phyloP scores from a whole-genome alignment of 1,284 basidiomycete genomes.

The Heliocybe sulcata region DNA sequence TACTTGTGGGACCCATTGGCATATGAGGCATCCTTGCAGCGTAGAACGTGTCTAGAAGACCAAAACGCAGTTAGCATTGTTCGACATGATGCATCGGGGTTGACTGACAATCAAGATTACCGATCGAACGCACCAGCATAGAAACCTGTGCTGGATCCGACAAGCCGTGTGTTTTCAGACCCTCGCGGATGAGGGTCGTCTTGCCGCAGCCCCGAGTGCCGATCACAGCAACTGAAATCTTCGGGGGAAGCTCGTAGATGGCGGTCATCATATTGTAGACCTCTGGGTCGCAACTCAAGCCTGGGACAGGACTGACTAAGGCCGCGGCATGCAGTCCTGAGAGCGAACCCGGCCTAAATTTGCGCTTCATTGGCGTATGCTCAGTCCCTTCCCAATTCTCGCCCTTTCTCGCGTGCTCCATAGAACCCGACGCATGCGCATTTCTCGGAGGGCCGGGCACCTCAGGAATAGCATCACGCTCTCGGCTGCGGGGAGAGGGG shows the following conservation, averaged over 20 bases:
- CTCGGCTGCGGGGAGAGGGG: neutral
- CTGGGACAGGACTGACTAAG: neutral
- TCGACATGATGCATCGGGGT: neutral
- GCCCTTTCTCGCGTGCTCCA: neutral
- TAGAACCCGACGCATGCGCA: neutral
- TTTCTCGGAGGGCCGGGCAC: neutral
- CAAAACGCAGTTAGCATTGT: neutral
- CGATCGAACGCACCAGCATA: neutral
- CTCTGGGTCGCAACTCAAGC: neutral
- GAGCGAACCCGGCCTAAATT: neutral
- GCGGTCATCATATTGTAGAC: neutral
- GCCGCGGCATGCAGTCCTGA: neutral
- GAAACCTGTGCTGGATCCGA: neutral
- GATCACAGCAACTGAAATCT: neutral
- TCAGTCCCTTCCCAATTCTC: neutral
- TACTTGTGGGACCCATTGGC: neutral
- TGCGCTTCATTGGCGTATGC: neutral
- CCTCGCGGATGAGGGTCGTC: neutral
- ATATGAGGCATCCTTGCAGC: neutral
- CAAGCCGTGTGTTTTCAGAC: neutral
- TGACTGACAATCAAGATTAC: neutral
- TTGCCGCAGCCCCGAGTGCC: neutral
- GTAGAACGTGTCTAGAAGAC: neutral
- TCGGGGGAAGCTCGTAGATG: neutral
- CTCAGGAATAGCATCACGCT: neutral